phyloP scores from a whole-genome alignment of 1,284 basidiomycete genomes.

The Leccinum griseonigrum region DNA sequence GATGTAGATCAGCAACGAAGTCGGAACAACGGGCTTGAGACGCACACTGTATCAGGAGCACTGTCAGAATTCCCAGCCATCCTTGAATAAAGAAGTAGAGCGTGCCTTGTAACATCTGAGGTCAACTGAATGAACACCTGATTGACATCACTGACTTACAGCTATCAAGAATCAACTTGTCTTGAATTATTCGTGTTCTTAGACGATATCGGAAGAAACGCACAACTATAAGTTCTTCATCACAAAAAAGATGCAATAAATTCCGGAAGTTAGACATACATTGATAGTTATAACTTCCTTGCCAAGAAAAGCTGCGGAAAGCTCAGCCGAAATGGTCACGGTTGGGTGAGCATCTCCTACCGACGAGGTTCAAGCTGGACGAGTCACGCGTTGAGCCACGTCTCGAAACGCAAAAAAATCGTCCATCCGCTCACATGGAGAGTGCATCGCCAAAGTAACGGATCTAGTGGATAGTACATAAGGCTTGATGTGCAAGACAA shows the following conservation, averaged over 20 bases:
- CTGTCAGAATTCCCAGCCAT: not conserved
- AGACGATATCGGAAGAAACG: not conserved
- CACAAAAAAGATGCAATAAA: not conserved
- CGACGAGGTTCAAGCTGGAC: slow-evolving; percentile 15
- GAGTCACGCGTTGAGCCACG: not conserved
- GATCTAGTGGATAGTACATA: slow-evolving; percentile 9
- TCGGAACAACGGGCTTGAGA: not conserved
- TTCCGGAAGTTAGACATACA: slow-evolving; percentile 5
- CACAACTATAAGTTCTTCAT: slow-evolving; percentile 16
- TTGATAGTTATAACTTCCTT: slow-evolving; percentile 1
- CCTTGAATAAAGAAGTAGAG: not conserved
- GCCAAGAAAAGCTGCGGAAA: slow-evolving; percentile 17
- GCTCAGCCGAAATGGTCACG: not conserved
- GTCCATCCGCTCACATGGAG: slow-evolving; percentile 16
- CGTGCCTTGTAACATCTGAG: not conserved
- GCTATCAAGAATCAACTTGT: not conserved
- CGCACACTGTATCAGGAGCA: slow-evolving; percentile 18
- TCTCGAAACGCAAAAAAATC: not conserved
- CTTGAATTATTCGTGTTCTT: not conserved
- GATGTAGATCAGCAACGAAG: slow-evolving; percentile 1
- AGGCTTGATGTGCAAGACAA: not conserved
- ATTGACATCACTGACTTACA: slow-evolving; percentile 7
- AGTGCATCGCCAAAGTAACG: slow-evolving; percentile 24
- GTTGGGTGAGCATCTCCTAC: not conserved
- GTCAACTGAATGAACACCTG: not conserved